Base-by-base conservation (phyloP, 768 basidiomycete genomes). In the Sarcodon sp. region DNA sequence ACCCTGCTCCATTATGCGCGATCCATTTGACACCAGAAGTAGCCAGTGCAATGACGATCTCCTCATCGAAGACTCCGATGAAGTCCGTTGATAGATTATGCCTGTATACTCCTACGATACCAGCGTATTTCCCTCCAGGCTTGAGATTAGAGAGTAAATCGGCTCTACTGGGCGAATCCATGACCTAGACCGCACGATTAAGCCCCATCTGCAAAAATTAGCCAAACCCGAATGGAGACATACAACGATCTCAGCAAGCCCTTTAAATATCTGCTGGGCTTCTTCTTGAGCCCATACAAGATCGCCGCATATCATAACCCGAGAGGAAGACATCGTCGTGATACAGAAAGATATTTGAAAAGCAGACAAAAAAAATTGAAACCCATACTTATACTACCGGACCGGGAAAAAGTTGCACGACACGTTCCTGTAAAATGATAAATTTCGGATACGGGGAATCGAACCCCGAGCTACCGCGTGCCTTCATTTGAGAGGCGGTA, bases 1-100 rank as follows among this genome's bases (percentile, higher is more conserved):
- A 96, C 0, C 92, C 90, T 0, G 92, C 90, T 9, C 91, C 92
- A 49, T 92, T 92, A 62, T 91, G 90, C 1, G 83, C 87, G 59
- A 94, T 88, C 82, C 85, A 91, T 57, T 81, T 80, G 52, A 93
- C 72, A 15, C 39, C 39, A 15, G 69, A 71, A 1, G 70, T 51
- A 1, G 88, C 80, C 8, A 96, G 69, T 0, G 73, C 76, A 44
- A 70, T 63, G 53, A 96, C 71, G 53, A 94, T 69, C 52, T 83
- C 84, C 61, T 77, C 75, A 62, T 96, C 87, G 57, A 90, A 91
- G 12, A 77, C 65, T 15, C 87, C 90, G 55, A 91, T 80, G 36
- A 62, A 66, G 44, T 70, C 64, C 6, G 77, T 67, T 6, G 84
- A 86, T 27, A 66, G 64, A 63, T 87, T 85, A 61, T 87, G 75